Evolutionary conservation across 495 filamentous ascomycete genomes (phyloP).

Genomic region (Letharia lupina): DNA sequence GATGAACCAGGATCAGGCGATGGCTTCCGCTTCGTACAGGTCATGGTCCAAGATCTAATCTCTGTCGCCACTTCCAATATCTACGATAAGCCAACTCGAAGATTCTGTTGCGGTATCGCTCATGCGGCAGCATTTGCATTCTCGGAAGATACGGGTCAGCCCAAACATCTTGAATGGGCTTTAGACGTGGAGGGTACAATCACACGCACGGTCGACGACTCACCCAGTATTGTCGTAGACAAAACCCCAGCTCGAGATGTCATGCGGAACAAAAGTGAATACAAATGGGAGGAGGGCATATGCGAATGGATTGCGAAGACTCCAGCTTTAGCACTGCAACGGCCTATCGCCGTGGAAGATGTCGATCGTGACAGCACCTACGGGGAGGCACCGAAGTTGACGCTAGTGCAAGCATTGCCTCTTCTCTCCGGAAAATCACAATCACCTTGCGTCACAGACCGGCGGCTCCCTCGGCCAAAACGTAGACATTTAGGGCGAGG

Average conservation of each 20-base stretch:
- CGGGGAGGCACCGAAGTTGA: not conserved
- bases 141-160: slow-evolving; percentile 38
- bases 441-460: slow-evolving; percentile 6
- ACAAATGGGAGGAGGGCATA: slow-evolving; percentile 49
- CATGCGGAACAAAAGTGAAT: slow-evolving; percentile 28
- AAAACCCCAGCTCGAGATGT: slow-evolving; percentile 21
- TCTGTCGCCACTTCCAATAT: not conserved
- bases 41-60: slow-evolving; percentile 12
- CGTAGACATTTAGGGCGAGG: not conserved
- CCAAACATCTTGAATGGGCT: slow-evolving; percentile 44
- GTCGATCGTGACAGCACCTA: not conserved
- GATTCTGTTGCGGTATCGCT: slow-evolving; percentile 35
- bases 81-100: not conserved
- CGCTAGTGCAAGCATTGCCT: not conserved
- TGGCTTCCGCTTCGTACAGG: slow-evolving; percentile 15
- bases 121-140: slow-evolving; percentile 42
- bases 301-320: slow-evolving; percentile 47
- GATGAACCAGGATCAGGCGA: slow-evolving; percentile 15
- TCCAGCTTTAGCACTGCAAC: slow-evolving; percentile 25
- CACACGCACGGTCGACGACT: slow-evolving; percentile 23
- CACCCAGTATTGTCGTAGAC: slow-evolving; percentile 14
- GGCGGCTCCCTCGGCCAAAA: not conserved
- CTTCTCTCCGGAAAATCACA: slow-evolving; percentile 1
- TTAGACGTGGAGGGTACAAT: slow-evolving; percentile 37
- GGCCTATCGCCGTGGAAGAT: slow-evolving; percentile 1